Percentiles rank a stretch among this genome's conserved stretches.
Evolutionary conservation across 345 rosid species (phyloP).

Genomic region (Pugionium cornutum): DNA sequence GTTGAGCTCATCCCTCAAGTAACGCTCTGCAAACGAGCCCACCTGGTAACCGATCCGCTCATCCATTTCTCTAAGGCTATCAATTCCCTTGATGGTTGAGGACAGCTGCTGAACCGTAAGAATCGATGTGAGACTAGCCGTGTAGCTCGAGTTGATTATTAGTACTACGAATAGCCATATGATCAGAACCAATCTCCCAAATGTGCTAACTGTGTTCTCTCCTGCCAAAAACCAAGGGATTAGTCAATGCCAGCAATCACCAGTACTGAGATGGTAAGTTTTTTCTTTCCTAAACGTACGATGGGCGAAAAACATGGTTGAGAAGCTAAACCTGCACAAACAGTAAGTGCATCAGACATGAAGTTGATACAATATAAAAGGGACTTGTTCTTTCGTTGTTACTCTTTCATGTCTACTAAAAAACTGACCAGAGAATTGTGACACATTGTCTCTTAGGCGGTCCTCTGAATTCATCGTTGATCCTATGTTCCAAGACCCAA

Average conservation of each 20-base stretch:
- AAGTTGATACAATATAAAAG: constrained; percentile 3
- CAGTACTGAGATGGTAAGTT: not conserved
- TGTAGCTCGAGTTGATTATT: constrained; percentile 93
- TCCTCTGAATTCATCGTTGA: constrained; percentile 92
- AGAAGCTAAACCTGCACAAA: constrained; percentile 93
- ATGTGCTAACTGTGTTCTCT: constrained; percentile 80
- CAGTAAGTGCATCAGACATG: constrained; percentile 37
- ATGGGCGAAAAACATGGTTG: constrained; percentile 89
- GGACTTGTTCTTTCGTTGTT: not conserved
- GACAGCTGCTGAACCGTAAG: constrained; percentile 89
- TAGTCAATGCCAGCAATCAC: constrained; percentile 30
- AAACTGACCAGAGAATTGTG: constrained; percentile 80
- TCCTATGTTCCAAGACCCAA: constrained; percentile 93
- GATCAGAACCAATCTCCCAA: constrained; percentile 79
- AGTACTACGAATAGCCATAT: constrained; percentile 93
- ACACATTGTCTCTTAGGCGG: constrained; percentile 73
- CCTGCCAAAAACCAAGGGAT: constrained; percentile 52
- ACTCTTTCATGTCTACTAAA: not conserved
- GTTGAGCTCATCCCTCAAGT: constrained; percentile 70
- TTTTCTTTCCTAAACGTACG: constrained; percentile 51
- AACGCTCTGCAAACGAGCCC: constrained; percentile 82
- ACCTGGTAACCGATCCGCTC: constrained; percentile 85
- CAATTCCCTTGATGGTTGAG: constrained; percentile 77
- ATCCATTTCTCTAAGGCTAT: constrained; percentile 59
- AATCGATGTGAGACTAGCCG: constrained; percentile 91